Evolutionary conservation across 2,329 filamentous ascomycete species (phyloP).

Genomic region (Pseudopithomyces maydicus): DNA sequence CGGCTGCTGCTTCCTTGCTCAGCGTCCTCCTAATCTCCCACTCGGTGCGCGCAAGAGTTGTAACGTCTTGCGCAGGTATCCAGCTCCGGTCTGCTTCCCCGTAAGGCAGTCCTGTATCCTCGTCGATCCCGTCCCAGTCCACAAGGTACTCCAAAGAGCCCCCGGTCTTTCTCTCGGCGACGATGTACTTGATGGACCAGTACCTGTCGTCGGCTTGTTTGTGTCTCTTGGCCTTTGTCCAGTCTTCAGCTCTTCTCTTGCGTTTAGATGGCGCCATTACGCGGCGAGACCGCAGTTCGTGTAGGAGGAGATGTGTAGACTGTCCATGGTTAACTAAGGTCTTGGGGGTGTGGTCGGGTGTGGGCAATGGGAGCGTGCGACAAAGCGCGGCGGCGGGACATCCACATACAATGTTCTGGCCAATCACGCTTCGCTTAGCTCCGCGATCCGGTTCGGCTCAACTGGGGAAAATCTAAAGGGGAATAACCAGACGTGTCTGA

Average conservation of each 20-base stretch:
- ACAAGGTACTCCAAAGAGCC: background rate
- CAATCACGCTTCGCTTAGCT: background rate
- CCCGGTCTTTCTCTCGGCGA: background rate
- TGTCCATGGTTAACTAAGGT: background rate
- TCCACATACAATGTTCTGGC: background rate
- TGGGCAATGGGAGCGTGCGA: background rate
- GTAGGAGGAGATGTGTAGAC: background rate
- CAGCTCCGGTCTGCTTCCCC: background rate
- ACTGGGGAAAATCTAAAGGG: too few species aligned
- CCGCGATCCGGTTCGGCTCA: too few species aligned
- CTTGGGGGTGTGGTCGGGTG: background rate
- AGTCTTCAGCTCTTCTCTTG: background rate
- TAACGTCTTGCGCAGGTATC: background rate
- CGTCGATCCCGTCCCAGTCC: background rate
- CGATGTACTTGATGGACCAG: background rate
- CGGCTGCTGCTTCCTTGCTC: background rate
- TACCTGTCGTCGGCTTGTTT: background rate
- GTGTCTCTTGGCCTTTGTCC: background rate
- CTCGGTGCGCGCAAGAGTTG: background rate
- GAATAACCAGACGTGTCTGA: too few species aligned
- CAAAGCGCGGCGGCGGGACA: background rate
- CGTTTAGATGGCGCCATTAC: constrained; percentile 3
- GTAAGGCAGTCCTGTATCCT: background rate
- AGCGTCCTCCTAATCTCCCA: background rate
- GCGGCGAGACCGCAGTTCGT: background rate